These are phyloP conservation scores for Scheffersomyces titani DNA, from an alignment of 1,139 yeast species.

Conservation along the genomic window DNA sequence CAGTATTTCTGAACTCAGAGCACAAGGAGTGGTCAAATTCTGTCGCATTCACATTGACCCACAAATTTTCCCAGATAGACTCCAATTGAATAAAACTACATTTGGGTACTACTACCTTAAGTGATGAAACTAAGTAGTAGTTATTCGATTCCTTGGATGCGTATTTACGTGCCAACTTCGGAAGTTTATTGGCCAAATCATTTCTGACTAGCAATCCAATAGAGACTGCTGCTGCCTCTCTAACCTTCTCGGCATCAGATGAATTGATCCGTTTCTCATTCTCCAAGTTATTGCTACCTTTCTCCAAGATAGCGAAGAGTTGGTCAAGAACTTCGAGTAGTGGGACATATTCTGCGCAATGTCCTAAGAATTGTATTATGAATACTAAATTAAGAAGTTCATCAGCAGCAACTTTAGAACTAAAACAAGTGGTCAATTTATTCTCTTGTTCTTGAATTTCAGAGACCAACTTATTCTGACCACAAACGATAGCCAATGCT, in stretches of 20 bases:
- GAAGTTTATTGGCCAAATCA: constrained; percentile 19
- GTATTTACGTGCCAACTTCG: neutral
- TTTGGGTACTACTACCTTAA: constrained; percentile 8
- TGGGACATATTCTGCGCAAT: constrained; percentile 31
- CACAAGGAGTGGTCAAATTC: constrained; percentile 12
- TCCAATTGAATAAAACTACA: constrained; percentile 7
- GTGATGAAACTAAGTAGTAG: constrained; percentile 10
- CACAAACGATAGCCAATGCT: constrained; percentile 43
- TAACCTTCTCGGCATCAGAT: neutral
- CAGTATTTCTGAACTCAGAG: constrained; percentile 15
- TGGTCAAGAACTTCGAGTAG: constrained; percentile 10
- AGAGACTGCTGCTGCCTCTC: constrained; percentile 50
- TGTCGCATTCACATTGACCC: constrained; percentile 8
- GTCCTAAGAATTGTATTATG: constrained; percentile 46
- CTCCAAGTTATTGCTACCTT: neutral
- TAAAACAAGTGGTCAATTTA: constrained; percentile 25
- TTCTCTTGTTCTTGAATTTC: constrained; percentile 31
- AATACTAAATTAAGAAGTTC: constrained; percentile 22
- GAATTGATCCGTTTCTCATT: neutral
- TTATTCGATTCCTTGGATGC: neutral
- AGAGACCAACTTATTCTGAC: constrained; percentile 28
- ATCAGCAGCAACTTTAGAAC: constrained; percentile 18
- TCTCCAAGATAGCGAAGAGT: neutral
- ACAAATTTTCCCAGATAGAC: constrained; percentile 13
- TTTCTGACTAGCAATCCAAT: constrained; percentile 51